Evolutionary conservation across 441 rosid genomes (phyloP), one percentile per base, ranked within the genome.

Genomic region (Corymbia citriodora): DNA sequence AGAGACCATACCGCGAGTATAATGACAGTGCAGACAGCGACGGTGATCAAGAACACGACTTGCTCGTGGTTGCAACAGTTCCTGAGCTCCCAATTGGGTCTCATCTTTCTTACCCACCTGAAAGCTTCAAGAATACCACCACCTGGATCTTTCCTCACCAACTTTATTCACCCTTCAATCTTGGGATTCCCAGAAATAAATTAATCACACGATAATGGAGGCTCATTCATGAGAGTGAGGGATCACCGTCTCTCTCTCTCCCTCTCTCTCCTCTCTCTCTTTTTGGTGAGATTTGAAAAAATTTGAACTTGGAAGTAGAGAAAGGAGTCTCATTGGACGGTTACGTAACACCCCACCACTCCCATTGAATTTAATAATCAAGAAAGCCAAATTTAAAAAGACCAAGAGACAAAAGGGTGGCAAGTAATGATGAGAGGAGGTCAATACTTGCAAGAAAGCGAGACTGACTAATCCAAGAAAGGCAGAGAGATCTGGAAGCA

Each of bases 11-110:
- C 94, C 90, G 92, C 94, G 45, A 94, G 95, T 65, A 94, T 93
- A 63, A 94, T 93, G 63, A 94, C 95, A 25, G 94, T 89, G 92
- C 93, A 93, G 89, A 94, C 92, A 21, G 88, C 85, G 90, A 94
- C 91, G 53, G 94, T 90, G 63, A 92, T 89, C 68, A 93, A 89
- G 91, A 94, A 92, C 83, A 92, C 92, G 53, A 89, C 92, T 92
- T 94, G 95, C 15, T 94, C 94, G 54, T 94, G 93, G 88, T 94
- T 88, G 89, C 93, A 93, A 92, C 95, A 93, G 65, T 89, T 86
- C 90, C 89, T 90, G 49, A 94, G 93, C 91, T 92, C 95, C 94
- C 94, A 93, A 50, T 92, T 90, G 90, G 92, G 93, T 89, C 88
- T 91, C 92, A 90, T 91, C 27, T 90, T 45, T 54, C 59, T 52